These are phyloP conservation scores for Colletotrichum liriopes DNA, from an alignment of 2,329 filamentous ascomycete genomes.

Conservation along the genomic window DNA sequence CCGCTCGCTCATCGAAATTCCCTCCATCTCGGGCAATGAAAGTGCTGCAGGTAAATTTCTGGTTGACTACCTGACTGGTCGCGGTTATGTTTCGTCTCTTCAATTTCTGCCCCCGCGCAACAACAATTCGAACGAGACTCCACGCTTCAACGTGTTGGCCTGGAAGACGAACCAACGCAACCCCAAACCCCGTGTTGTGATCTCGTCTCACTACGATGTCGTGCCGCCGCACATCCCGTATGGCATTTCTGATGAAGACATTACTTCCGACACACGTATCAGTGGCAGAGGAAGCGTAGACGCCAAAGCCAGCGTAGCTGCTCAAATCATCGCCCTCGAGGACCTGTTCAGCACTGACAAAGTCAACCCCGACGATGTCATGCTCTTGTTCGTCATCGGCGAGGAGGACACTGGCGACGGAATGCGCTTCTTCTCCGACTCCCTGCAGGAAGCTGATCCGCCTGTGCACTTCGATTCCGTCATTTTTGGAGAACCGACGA, in stretches of 20 bases:
- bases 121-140: conserved; percentile 49
- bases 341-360: conserved; percentile 62
- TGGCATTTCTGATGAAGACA: conserved; percentile 64
- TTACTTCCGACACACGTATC: conserved; percentile 67
- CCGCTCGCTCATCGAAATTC: conserved; percentile 79
- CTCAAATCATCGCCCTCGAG: conserved; percentile 79
- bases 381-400: conserved; percentile 81
- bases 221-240: conserved; percentile 83
- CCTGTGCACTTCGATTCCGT: conserved; percentile 71
- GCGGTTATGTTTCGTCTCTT: conserved; percentile 60
- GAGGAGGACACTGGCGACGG: conserved; percentile 88
- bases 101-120: conserved; percentile 57
- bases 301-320: conserved; percentile 79
- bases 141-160: conserved; percentile 84
- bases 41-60: conserved; percentile 78
- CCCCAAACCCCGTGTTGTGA: conserved; percentile 71
- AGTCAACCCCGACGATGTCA: conserved; percentile 66
- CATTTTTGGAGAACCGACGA: conserved; percentile 95
- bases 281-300: conserved; percentile 83
- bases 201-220: conserved; percentile 87
- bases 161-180: conserved; percentile 65
- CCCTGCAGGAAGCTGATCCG: conserved; percentile 51
- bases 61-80: conserved; percentile 72
- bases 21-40: conserved; percentile 82
- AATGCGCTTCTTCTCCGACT: conserved; percentile 74